A percentile compares a stretch with the other conserved stretches of the same genome.
These are phyloP conservation scores for Pichia terricola DNA, from an alignment of 1,139 yeast genomes.

Conservation along the genomic window DNA sequence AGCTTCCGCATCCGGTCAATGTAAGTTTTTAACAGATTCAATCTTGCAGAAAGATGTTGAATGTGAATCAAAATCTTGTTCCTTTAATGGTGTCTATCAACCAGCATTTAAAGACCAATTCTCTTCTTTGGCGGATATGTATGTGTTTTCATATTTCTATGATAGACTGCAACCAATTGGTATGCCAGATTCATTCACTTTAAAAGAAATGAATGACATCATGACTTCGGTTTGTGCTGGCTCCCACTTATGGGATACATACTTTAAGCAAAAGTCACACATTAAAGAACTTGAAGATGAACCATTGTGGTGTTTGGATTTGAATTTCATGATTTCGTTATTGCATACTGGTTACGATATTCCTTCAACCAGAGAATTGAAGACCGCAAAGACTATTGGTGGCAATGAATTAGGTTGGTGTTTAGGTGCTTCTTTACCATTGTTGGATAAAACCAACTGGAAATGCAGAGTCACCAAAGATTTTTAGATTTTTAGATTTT, in stretches of 20 bases:
- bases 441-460: conserved; percentile 71
- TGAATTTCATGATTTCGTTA: conserved; percentile 81
- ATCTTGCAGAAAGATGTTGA: conserved; percentile 73
- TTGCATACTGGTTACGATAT: conserved; percentile 94
- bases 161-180: conserved; percentile 92
- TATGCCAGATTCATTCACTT: conserved; percentile 81
- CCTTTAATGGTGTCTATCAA: conserved; percentile 94
- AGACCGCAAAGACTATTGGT: conserved; percentile 81
- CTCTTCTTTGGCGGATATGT: conserved; percentile 63
- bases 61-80: conserved; percentile 74
- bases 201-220: conserved; percentile 74
- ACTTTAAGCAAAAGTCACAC: conserved; percentile 20
- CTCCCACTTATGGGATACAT: conserved; percentile 48
- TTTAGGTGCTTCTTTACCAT: conserved; percentile 90
- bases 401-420: conserved; percentile 97
- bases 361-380: conserved; percentile 80
- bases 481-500: background rate
- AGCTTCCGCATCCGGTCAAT: conserved; percentile 51
- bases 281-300: conserved; percentile 56
- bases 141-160: conserved; percentile 85
- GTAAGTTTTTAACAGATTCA: conserved; percentile 75
- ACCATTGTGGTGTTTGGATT: conserved; percentile 91
- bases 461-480: conserved; percentile 41
- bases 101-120: conserved; percentile 79
- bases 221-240: conserved; percentile 84